Evolutionary conservation across 306 rosid species (phyloP), one percentile per base, ranked within the genome.

Genomic region (Prunus mira): DNA sequence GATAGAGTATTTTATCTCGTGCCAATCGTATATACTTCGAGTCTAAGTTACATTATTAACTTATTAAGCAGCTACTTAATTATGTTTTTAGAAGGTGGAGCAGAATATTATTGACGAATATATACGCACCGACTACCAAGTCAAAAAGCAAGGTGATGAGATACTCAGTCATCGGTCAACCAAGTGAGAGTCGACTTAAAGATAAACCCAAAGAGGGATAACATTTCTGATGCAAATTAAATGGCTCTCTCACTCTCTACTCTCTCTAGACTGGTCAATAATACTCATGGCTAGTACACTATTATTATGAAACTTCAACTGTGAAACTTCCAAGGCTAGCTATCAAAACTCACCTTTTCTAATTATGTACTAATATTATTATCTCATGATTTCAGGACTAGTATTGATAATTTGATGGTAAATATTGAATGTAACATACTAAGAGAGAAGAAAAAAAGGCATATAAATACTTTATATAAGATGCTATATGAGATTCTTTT

Each of bases 121-220:
- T 52, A 18, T 52, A 18, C 58, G 19, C 0, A 34, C 64, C 52
- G 3, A n/a, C 38, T 12, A 19, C 49, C 9, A 18, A 34, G 65
- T 34, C 75, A 38, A 55, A 12, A 56, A 32, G 65, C 50, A 19
- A 32, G 22, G 27, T 20, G 9, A 13, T 51, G 12, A 55, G 75
- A 6, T 32, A 20, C 65, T 34, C 22, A 2, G 75, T 71, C 75
- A 71, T 13, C 13, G 5, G 75, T 71, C 75, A 71, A 71, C 51
- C 27, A 32, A 54, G 7, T 6, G 52, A 32, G 65, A 71, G 74
- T 30, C n/a, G 7, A 52, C 25, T 66, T 30, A 9, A 55, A 7
- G 62, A 50, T 51, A 51, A 51, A 70, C 27, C 47, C 62, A 28
- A 51, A 34, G 10, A 50, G 34, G 47, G 18, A 11, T 50, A 28